These are phyloP conservation scores for Podospora comata DNA, from an alignment of 495 filamentous ascomycete genomes.

Conservation along the genomic window DNA sequence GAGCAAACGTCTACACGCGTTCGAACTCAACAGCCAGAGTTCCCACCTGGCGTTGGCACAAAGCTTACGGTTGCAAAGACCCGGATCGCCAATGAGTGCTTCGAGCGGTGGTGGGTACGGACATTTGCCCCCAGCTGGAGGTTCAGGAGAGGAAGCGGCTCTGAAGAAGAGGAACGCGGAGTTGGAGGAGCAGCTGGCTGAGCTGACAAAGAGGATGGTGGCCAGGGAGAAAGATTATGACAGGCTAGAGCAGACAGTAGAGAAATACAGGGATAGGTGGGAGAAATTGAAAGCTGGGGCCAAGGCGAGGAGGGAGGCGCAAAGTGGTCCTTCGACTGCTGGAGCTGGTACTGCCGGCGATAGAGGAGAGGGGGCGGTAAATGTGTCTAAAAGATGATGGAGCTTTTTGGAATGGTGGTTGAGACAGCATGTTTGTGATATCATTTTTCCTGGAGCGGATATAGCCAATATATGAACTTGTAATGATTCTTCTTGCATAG, in stretches of 20 bases:
- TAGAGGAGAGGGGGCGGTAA: neutral
- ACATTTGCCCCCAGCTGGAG: neutral
- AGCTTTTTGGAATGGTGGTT: neutral
- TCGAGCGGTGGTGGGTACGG: conserved; percentile 29
- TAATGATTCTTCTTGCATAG: neutral
- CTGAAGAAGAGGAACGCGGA: conserved; percentile 47
- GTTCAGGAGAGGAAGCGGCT: conserved; percentile 30
- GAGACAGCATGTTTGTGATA: neutral
- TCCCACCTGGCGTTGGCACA: conserved; percentile 76
- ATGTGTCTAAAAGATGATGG: neutral
- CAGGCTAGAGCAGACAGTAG: conserved; percentile 62
- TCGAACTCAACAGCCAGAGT: conserved; percentile 80
- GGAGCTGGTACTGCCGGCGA: neutral
- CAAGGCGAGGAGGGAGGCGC: conserved; percentile 58
- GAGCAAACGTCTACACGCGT: conserved; percentile 74
- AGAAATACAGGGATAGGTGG: conserved; percentile 73
- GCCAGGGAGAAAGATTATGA: conserved; percentile 62
- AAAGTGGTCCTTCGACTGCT: conserved; percentile 15
- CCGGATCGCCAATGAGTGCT: conserved; percentile 37
- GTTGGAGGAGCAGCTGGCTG: conserved; percentile 56
- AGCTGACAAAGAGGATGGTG: conserved; percentile 53
- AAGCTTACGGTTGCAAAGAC: conserved; percentile 66
- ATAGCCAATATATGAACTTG: neutral
- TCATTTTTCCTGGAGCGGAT: neutral
- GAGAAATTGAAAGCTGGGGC: conserved; percentile 82